A percentile compares a stretch with the other conserved stretches of the same genome.
Evolutionary conservation across 2,329 filamentous ascomycete genomes (phyloP).

Genomic region (Tothia fuscella): DNA sequence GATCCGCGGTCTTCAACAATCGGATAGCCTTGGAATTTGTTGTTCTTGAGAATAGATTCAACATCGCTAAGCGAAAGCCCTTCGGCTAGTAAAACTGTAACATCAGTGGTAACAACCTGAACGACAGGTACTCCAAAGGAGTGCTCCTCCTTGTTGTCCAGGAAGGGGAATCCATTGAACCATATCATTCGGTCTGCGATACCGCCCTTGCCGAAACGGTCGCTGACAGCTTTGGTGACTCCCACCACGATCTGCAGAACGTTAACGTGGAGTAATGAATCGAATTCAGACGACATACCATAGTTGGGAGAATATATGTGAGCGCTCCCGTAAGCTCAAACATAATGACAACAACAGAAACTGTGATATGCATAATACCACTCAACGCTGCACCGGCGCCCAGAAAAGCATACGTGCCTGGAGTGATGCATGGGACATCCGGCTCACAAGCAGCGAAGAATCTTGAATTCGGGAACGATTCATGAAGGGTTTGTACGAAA

Average conservation of each 20-base stretch:
- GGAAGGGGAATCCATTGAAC: slow-evolving; percentile 93
- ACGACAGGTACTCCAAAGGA: slow-evolving; percentile 92
- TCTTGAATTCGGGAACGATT: slow-evolving; percentile 65
- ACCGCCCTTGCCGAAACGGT: slow-evolving; percentile 86
- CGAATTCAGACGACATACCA: slow-evolving; percentile 39
- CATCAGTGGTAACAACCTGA: slow-evolving; percentile 70
- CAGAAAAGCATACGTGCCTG: slow-evolving; percentile 91
- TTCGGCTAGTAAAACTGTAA: slow-evolving; percentile 60
- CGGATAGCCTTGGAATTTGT: slow-evolving; percentile 84
- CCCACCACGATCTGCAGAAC: slow-evolving; percentile 71
- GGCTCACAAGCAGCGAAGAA: slow-evolving; percentile 86
- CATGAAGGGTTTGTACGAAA: slow-evolving; percentile 77
- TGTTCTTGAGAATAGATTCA: slow-evolving; percentile 63
- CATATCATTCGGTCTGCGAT: slow-evolving; percentile 98
- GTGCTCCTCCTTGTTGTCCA: slow-evolving; percentile 96
- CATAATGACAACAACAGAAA: slow-evolving; percentile 97
- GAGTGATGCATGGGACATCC: slow-evolving; percentile 91
- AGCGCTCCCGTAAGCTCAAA: slow-evolving; percentile 95
- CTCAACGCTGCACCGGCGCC: slow-evolving; percentile 84
- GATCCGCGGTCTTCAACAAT: slow-evolving; percentile 64
- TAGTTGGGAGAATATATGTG: slow-evolving; percentile 92
- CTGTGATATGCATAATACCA: slow-evolving; percentile 96
- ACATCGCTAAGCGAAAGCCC: slow-evolving; percentile 67
- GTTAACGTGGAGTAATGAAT: background rate
- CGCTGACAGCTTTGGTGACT: slow-evolving; percentile 85